Evolutionary conservation across 2,329 filamentous ascomycete species (phyloP), one percentile per base, ranked within the genome.

Genomic region (Cercospora zeina): DNA sequence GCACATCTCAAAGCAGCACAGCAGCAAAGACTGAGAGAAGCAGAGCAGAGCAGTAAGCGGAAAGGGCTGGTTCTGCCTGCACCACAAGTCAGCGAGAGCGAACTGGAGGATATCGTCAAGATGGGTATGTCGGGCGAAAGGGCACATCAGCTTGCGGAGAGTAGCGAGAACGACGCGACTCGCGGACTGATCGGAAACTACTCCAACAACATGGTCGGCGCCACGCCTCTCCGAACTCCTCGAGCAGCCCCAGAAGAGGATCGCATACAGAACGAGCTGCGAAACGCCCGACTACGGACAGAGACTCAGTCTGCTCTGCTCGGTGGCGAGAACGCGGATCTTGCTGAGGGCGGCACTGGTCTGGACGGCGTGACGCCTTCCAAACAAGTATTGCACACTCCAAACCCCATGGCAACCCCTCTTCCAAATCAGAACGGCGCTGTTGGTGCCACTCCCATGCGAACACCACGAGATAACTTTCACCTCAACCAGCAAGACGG

Each of bases 21-120:
- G 73, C 87, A 93, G 84, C 93, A 97, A 74, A 95, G 90, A 75
- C 90, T 99, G 61, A 86, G 95, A 30, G 95, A 99, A 78, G 95
- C 95, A 1, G 95, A 99, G 76, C 93, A 96, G 77, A 96, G 91
- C 79, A 97, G 91, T 81, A 97, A 96, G 78, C 86, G 95, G 62
- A 86, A 91, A 62, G 80, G 88, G 6, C 81, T 99, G n/a, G 87
- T 88, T 50, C 80, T 99, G 27, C 95, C 95, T 8, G 82, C 90
- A 24, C 95, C 95, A 8, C 95, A 99, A 77, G 91, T 99, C 70
- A 88, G 90, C 75, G 95, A 99, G 72, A 84, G 87, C 47, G 95
- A 99, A 77, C 81, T 99, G 62, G 95, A 99, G 73, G 93, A 97
- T 68, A 97, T 99, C 72, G 91, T 99, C 67, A 99, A 99, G 81